These are phyloP conservation scores for Lenwebbia sp. DNA, from an alignment of 345 rosid genomes.

Conservation along the genomic window DNA sequence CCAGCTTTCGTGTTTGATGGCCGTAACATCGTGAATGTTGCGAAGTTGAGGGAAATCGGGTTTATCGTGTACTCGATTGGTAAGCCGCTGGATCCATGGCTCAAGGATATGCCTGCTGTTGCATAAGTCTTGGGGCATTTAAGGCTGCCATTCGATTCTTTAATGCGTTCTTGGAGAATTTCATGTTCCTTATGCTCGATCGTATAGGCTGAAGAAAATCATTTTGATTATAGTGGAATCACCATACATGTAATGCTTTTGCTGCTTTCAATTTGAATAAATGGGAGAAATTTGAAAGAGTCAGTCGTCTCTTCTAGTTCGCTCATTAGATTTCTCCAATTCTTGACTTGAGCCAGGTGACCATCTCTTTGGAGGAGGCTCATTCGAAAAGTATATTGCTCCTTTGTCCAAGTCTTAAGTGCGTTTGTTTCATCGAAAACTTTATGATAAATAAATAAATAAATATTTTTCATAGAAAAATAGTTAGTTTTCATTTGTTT, in stretches of 20 bases:
- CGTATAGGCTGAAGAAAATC: background rate
- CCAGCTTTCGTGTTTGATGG: conserved; percentile 81
- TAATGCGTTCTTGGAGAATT: background rate
- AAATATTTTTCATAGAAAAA: background rate
- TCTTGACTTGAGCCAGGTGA: background rate
- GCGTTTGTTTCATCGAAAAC: background rate
- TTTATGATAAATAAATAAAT: background rate
- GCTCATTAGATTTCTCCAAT: background rate
- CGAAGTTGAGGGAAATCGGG: conserved; percentile 61
- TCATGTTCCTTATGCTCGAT: background rate
- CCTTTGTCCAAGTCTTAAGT: background rate
- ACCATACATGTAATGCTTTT: background rate
- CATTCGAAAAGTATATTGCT: background rate
- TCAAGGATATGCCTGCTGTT: conserved; percentile 11
- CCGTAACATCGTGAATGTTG: conserved; percentile 41
- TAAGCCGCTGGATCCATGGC: conserved; percentile 26
- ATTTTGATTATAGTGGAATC: background rate
- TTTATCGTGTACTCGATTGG: conserved; percentile 55
- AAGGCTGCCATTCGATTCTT: background rate
- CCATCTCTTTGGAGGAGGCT: background rate
- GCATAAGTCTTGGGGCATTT: conserved; percentile 3
- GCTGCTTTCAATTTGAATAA: background rate
- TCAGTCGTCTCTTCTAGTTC: background rate
- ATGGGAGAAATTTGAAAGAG: background rate
- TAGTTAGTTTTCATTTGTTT: too few relatives aligned